Percentiles rank a stretch among this genome's conserved stretches.
phyloP scores from a whole-genome alignment of 139 green algal genomes.

The Chlorella sp. region DNA sequence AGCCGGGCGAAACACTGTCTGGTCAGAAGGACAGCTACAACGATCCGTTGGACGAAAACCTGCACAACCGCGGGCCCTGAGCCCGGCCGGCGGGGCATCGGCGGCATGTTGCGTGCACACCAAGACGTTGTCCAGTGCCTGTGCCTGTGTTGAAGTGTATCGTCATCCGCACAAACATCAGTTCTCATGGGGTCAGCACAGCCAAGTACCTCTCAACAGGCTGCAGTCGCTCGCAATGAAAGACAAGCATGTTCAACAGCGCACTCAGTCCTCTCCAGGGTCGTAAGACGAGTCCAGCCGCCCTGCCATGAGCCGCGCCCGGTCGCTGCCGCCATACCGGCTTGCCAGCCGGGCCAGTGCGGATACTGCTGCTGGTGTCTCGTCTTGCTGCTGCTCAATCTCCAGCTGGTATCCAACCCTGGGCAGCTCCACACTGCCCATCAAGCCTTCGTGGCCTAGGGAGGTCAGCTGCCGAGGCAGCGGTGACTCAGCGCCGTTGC shows the following conservation, averaged over 20 bases:
- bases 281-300: background rate
- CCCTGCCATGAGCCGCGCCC: slow-evolving; percentile 19
- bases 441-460: slow-evolving; percentile 9
- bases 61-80: slow-evolving; percentile 34
- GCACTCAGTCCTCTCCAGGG: slow-evolving; percentile 6
- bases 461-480: background rate
- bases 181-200: no score
- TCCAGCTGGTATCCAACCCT: background rate
- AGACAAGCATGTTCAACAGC: background rate
- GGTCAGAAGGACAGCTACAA: background rate
- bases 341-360: background rate
- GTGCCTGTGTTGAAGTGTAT: no score
- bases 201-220: no score
- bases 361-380: no score
- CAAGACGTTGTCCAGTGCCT: no score
- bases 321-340: background rate
- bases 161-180: no score
- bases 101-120: no score
- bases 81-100: no score
- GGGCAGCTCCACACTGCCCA: slow-evolving; percentile 2
- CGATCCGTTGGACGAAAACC: background rate
- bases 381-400: no score
- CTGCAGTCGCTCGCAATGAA: background rate
- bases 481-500: background rate
- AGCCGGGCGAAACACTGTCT: background rate